Evolutionary conservation across 805 yeast genomes (phyloP).

Genomic region (Candida maltosa): DNA sequence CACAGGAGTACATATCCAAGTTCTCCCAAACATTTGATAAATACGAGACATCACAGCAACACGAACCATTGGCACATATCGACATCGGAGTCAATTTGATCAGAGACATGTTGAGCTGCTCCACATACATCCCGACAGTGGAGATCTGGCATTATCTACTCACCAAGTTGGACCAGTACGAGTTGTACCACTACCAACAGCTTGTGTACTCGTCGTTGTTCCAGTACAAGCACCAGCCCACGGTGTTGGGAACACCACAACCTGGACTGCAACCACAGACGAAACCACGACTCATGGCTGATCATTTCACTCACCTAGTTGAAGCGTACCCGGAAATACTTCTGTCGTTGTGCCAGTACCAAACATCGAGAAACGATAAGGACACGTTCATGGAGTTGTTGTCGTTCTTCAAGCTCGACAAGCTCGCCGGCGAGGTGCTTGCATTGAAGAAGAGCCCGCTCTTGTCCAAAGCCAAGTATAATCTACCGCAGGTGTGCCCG

Average conservation of each 20-base stretch:
- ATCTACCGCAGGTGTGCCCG: slow-evolving; percentile 8
- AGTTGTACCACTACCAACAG: slow-evolving; percentile 23
- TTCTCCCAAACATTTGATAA: slow-evolving; percentile 15
- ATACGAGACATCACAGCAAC: slow-evolving; percentile 9
- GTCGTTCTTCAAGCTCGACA: slow-evolving; percentile 22
- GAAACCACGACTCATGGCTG: slow-evolving; percentile 10
- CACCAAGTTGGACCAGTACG: slow-evolving; percentile 19
- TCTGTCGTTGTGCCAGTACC: slow-evolving; percentile 22
- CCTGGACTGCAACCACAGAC: slow-evolving; percentile 15
- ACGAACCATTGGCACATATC: slow-evolving; percentile 9
- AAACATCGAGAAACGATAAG: slow-evolving; percentile 15
- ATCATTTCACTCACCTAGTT: slow-evolving; percentile 22
- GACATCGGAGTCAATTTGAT: slow-evolving; percentile 11
- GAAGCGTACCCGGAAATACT: slow-evolving; percentile 29
- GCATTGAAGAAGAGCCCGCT: slow-evolving; percentile 19
- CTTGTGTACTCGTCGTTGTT: slow-evolving; percentile 25
- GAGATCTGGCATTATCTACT: slow-evolving; percentile 21
- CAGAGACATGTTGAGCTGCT: slow-evolving; percentile 8
- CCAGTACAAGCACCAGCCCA: slow-evolving; percentile 15
- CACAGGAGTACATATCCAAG: slow-evolving; percentile 17
- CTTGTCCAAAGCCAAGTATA: slow-evolving; percentile 22
- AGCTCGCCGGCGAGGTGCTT: slow-evolving; percentile 19
- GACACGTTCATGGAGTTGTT: slow-evolving; percentile 21
- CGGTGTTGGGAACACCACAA: slow-evolving; percentile 17
- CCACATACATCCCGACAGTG: slow-evolving; percentile 19